phyloP scores from a whole-genome alignment of 2,329 filamentous ascomycete species.

The Cadophora gregata region DNA sequence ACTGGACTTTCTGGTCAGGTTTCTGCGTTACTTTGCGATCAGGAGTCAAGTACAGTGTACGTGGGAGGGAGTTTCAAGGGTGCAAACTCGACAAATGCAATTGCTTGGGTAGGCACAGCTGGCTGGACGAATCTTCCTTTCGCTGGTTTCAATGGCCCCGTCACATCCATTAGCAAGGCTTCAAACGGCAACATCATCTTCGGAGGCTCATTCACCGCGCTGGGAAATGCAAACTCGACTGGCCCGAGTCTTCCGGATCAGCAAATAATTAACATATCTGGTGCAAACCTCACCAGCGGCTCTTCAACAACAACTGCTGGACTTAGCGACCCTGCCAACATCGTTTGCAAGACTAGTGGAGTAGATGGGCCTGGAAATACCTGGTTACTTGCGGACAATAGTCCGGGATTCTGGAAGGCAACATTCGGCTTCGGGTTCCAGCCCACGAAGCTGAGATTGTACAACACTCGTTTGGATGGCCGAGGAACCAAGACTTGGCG shows the following conservation, averaged over 20 bases:
- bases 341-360: conserved; percentile 78
- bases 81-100: conserved; percentile 85
- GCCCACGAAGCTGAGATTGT: conserved; percentile 85
- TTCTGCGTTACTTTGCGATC: conserved; percentile 81
- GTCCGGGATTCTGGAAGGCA: conserved; percentile 82
- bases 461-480: conserved; percentile 84
- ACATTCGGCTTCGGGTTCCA: conserved; percentile 82
- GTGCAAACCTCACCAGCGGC: conserved; percentile 73
- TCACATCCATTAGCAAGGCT: conserved; percentile 82
- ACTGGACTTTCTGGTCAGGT: conserved; percentile 85
- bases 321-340: conserved; percentile 77
- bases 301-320: conserved; percentile 66
- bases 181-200: conserved; percentile 88
- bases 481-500: conserved; percentile 89
- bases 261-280: conserved; percentile 83
- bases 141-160: conserved; percentile 91
- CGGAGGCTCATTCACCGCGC: conserved; percentile 85
- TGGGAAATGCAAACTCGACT: conserved; percentile 73
- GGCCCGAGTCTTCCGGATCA: conserved; percentile 69
- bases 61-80: conserved; percentile 86
- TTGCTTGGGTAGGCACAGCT: conserved; percentile 73
- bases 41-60: conserved; percentile 79
- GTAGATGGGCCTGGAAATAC: conserved; percentile 75
- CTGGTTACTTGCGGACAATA: conserved; percentile 80
- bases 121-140: conserved; percentile 86